These are phyloP conservation scores for Bipolaris zeicola DNA, from an alignment of 2,329 filamentous ascomycete species.

Conservation along the genomic window DNA sequence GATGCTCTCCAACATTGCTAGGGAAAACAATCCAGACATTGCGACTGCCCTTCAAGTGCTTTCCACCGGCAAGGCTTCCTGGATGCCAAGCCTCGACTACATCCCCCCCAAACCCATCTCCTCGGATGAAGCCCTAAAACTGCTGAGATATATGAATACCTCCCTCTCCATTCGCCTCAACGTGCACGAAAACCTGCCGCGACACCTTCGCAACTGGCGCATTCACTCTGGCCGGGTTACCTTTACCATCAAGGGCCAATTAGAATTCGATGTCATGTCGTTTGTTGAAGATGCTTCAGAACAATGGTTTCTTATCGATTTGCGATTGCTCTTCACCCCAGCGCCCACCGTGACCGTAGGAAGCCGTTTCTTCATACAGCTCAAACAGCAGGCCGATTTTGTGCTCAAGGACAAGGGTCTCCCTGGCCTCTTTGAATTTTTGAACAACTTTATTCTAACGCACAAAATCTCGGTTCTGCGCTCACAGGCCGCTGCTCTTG, in stretches of 20 bases:
- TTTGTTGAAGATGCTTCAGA: slow-evolving; percentile 81
- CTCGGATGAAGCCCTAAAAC: slow-evolving; percentile 72
- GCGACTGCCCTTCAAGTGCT: slow-evolving; percentile 86
- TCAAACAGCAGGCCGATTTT: slow-evolving; percentile 76
- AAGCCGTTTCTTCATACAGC: slow-evolving; percentile 62
- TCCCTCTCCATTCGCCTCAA: slow-evolving; percentile 82
- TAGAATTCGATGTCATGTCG: slow-evolving; percentile 91
- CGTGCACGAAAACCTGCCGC: slow-evolving; percentile 80
- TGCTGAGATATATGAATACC: slow-evolving; percentile 81
- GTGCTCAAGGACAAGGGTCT: slow-evolving; percentile 73
- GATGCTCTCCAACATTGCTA: slow-evolving; percentile 70
- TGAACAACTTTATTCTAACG: slow-evolving; percentile 87
- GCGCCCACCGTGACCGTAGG: slow-evolving; percentile 65
- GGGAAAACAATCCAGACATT: slow-evolving; percentile 87
- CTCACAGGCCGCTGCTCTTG: slow-evolving; percentile 75
- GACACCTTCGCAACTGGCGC: slow-evolving; percentile 75
- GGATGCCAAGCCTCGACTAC: slow-evolving; percentile 83
- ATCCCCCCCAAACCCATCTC: slow-evolving; percentile 74
- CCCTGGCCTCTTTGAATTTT: slow-evolving; percentile 78
- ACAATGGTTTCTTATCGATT: slow-evolving; percentile 93
- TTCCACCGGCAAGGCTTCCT: slow-evolving; percentile 75
- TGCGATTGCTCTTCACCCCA: slow-evolving; percentile 81
- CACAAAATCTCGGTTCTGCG: slow-evolving; percentile 86
- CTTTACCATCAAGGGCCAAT: slow-evolving; percentile 81
- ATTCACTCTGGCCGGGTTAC: slow-evolving; percentile 88